Evolutionary conservation across 2,329 filamentous ascomycete genomes (phyloP).

Genomic region (Tolypocladium sp.): DNA sequence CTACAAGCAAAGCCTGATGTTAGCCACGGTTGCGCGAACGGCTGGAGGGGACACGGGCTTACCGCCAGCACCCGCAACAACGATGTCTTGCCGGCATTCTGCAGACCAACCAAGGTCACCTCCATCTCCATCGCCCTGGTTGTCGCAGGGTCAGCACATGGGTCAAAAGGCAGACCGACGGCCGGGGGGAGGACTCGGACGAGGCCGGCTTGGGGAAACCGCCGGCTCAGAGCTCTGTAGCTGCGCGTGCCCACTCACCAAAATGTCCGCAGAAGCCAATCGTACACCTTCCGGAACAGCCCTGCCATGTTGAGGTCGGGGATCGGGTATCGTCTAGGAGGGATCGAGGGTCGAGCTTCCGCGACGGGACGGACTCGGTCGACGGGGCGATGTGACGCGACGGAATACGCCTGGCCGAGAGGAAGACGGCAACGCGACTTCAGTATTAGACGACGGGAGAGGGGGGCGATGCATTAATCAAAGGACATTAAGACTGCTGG

Average conservation of each 20-base stretch:
- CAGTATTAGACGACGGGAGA: background rate
- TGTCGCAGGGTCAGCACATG: background rate
- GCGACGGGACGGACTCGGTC: background rate
- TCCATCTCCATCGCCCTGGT: conserved; percentile 97
- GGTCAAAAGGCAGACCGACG: background rate
- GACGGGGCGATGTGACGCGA: background rate
- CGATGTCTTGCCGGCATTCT: conserved; percentile 97
- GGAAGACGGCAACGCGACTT: background rate
- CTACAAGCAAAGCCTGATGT: conserved; percentile 34
- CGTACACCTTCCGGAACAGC: conserved; percentile 89
- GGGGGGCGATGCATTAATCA: background rate
- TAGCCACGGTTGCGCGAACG: conserved; percentile 8
- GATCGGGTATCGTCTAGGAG: background rate
- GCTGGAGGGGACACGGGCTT: conserved; percentile 32
- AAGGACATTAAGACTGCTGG: background rate
- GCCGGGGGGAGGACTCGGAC: background rate
- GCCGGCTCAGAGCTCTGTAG: background rate
- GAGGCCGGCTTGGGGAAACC: background rate
- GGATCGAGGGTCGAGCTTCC: background rate
- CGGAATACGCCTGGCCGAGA: background rate
- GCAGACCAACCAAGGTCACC: conserved; percentile 96
- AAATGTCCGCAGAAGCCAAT: conserved; percentile 96
- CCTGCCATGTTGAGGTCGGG: conserved; percentile 59
- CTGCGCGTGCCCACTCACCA: conserved; percentile 56
- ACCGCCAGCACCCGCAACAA: conserved; percentile 89